Conservation (phyloP, 2,329 filamentous ascomycete genomes). For the Pseudocercospora fuligena region DNA sequence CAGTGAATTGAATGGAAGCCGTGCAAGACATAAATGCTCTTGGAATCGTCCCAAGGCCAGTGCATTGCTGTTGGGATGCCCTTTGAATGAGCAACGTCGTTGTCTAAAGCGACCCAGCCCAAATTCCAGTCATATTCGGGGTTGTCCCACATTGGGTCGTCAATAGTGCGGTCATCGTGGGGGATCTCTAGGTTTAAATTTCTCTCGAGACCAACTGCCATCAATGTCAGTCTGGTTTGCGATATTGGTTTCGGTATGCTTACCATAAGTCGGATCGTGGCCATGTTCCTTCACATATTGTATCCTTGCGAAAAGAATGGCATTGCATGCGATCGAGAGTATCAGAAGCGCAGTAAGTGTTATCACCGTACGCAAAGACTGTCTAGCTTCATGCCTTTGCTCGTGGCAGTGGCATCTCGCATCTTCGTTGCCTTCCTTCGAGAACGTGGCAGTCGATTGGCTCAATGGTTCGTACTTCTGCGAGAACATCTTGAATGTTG, state of each 20-base stretch:
- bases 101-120: conserved; percentile 9
- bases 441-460: neutral
- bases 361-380: neutral
- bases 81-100: neutral
- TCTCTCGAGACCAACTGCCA: conserved; percentile 7
- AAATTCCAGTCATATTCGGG: conserved; percentile 12
- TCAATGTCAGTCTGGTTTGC: neutral
- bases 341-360: neutral
- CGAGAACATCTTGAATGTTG: neutral
- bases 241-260: neutral
- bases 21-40: conserved; percentile 10
- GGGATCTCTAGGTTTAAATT: conserved; percentile 9
- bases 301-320: neutral
- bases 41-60: conserved; percentile 11
- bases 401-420: neutral
- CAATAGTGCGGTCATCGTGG: conserved; percentile 9
- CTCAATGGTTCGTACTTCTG: neutral
- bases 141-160: conserved; percentile 13
- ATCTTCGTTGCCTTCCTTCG: neutral
- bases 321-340: conserved; percentile 5
- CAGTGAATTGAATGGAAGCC: conserved; percentile 8
- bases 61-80: conserved; percentile 8
- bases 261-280: conserved; percentile 10
- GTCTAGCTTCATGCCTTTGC: neutral
- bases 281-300: neutral